phyloP scores from a whole-genome alignment of 2,329 filamentous ascomycete genomes.

The Aspergillus eucalypticola region DNA sequence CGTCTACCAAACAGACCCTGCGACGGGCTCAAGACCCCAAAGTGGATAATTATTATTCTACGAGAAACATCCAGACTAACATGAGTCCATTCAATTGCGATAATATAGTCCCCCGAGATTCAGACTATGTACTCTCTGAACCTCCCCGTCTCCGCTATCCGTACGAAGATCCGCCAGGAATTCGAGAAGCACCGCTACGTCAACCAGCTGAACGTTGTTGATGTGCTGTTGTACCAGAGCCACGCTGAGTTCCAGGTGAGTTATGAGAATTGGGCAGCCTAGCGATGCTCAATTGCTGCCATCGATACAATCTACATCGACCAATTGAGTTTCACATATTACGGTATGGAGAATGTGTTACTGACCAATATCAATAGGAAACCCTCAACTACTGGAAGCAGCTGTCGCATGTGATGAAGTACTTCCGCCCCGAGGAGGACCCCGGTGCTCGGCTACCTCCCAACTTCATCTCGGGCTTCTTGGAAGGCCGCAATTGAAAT shows the following conservation, averaged over 20 bases:
- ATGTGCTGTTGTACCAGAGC: constrained; percentile 87
- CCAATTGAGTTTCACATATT: neutral
- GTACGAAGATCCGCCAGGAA: constrained; percentile 92
- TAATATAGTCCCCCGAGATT: constrained; percentile 83
- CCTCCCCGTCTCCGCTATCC: constrained; percentile 80
- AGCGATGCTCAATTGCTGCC: neutral
- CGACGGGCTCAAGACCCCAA: neutral
- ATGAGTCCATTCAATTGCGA: neutral
- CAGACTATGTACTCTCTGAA: constrained; percentile 96
- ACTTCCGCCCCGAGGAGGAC: constrained; percentile 87
- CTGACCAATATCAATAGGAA: constrained; percentile 60
- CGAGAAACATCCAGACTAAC: neutral
- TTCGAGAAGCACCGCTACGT: constrained; percentile 96
- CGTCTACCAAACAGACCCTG: neutral
- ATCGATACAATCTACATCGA: too few relatives aligned
- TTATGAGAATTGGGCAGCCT: constrained; percentile 1
- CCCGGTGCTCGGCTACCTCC: constrained; percentile 73
- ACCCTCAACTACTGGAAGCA: constrained; percentile 99
- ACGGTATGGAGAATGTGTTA: neutral
- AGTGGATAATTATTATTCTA: neutral
- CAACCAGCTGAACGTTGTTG: constrained; percentile 81
- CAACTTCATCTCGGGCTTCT: constrained; percentile 91
- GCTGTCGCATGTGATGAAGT: constrained; percentile 90
- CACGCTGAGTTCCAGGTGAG: constrained; percentile 89
- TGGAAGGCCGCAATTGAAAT: constrained; percentile 70